Conservation (phyloP, 495 filamentous ascomycete genomes). For the Xylaria curta region DNA sequence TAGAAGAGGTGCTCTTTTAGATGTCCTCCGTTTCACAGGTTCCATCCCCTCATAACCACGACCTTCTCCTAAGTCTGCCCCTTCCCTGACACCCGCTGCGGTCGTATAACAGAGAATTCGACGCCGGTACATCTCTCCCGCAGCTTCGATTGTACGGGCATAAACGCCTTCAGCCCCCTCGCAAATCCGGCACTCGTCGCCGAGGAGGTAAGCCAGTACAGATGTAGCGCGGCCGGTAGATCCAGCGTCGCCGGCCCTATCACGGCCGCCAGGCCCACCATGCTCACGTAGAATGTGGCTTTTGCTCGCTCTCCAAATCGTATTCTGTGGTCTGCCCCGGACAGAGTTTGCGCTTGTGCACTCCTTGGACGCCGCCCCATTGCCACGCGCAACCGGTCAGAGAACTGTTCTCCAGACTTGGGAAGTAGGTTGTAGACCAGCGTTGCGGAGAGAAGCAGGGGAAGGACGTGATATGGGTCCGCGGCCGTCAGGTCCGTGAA, state of each 20-base stretch:
- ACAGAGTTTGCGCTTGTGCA: not conserved
- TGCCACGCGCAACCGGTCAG: conserved; percentile 22
- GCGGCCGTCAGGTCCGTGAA: conserved; percentile 74
- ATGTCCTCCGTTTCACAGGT: not conserved
- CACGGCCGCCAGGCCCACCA: conserved; percentile 47
- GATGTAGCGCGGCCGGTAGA: conserved; percentile 67
- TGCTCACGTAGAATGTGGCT: conserved; percentile 40
- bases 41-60: not conserved
- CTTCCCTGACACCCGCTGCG: conserved; percentile 24
- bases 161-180: conserved; percentile 27
- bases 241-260: conserved; percentile 57
- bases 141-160: conserved; percentile 34
- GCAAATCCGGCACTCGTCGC: conserved; percentile 26
- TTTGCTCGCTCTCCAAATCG: conserved; percentile 23
- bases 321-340: not conserved
- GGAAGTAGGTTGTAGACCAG: conserved; percentile 54
- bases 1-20: not conserved
- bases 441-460: conserved; percentile 59
- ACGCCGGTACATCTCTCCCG: conserved; percentile 31
- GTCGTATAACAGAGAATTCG: conserved; percentile 33
- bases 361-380: conserved; percentile 26
- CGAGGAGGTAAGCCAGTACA: conserved; percentile 72
- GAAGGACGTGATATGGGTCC: conserved; percentile 74
- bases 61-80: too few relatives aligned
- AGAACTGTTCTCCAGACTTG: conserved; percentile 21